Evolutionary conservation across 2,329 filamentous ascomycete genomes (phyloP).

Genomic region (Colletotrichum kahawae): DNA sequence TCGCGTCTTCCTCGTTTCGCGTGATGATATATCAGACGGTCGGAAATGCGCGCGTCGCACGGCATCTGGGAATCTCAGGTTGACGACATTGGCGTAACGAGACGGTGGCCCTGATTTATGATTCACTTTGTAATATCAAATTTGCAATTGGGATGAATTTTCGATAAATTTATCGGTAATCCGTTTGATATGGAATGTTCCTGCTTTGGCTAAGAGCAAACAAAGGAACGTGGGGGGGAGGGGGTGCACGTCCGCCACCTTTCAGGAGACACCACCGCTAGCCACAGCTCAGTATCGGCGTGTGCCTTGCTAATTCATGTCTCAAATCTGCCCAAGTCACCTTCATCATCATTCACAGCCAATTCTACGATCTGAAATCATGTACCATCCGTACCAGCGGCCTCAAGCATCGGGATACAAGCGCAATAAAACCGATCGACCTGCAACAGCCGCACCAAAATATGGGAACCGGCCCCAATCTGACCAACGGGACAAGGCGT

Average conservation of each 20-base stretch:
- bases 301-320: neutral
- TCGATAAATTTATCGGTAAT: neutral
- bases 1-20: neutral
- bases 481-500: neutral
- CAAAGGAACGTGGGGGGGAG: neutral
- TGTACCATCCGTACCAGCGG: neutral
- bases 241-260: neutral
- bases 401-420: neutral
- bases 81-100: neutral
- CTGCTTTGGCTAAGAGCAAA: neutral
- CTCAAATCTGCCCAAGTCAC: neutral
- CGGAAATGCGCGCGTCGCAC: neutral
- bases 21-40: neutral
- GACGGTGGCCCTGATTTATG: rapidly evolving
- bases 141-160: neutral
- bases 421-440: neutral
- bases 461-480: neutral
- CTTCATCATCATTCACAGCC: neutral
- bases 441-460: neutral
- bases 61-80: neutral
- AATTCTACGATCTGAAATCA: neutral
- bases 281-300: neutral
- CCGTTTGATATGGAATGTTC: neutral
- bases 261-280: neutral
- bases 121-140: neutral